A percentile compares a stretch with the other conserved stretches of the same genome.
Conservation (phyloP, 1,284 basidiomycete species). For the Puccinia horiana region DNA sequence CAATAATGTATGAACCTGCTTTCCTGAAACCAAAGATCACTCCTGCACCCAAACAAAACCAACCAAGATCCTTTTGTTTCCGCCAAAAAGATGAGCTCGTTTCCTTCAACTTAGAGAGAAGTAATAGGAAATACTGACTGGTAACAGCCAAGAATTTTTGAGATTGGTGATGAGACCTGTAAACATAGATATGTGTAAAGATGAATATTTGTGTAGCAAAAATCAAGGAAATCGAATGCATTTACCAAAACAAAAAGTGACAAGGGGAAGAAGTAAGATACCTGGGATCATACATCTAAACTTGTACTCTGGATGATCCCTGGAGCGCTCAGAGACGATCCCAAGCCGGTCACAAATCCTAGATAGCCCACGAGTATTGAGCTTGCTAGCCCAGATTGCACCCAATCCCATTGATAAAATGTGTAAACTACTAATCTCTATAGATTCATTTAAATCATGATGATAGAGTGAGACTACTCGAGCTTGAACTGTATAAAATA, state of each 20-base stretch:
- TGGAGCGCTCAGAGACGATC: background rate
- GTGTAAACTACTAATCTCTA: conserved; percentile 19
- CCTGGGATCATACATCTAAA: conserved; percentile 44
- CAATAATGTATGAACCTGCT: conserved; percentile 38
- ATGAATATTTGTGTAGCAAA: background rate
- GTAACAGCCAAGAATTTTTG: conserved; percentile 1
- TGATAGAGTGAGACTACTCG: conserved; percentile 25
- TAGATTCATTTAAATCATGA: conserved; percentile 9
- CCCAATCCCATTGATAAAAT: conserved; percentile 23
- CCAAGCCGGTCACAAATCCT: conserved; percentile 24
- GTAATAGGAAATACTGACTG: background rate
- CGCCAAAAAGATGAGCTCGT: too few relatives aligned
- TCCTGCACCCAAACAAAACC: conserved; percentile 32
- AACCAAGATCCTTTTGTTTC: conserved; percentile 38
- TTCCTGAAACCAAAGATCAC: conserved; percentile 25
- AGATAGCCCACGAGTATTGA: conserved; percentile 18
- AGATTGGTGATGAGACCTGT: conserved; percentile 7
- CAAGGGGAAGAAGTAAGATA: conserved; percentile 21
- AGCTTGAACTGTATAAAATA: conserved; percentile 12
- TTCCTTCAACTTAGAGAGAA: too few relatives aligned
- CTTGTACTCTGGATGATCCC: conserved; percentile 26
- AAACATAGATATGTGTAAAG: background rate
- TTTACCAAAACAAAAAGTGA: conserved; percentile 26
- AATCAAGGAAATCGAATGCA: background rate
- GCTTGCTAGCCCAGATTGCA: conserved; percentile 33